phyloP scores from a whole-genome alignment of 768 basidiomycete species.

The Suillus subluteus region DNA sequence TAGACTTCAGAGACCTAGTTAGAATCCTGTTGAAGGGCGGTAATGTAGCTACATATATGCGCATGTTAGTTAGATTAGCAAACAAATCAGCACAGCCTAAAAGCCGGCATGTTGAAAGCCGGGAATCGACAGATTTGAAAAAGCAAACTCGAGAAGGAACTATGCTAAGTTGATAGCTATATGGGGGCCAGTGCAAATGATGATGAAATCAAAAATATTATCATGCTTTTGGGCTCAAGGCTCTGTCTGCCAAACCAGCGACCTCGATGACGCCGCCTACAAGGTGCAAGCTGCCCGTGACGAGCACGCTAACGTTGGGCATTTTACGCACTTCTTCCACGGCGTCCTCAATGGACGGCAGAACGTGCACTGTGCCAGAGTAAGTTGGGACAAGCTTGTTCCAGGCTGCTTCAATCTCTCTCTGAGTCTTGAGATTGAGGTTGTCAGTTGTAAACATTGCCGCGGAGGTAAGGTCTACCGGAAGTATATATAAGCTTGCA shows the following conservation, averaged over 20 bases:
- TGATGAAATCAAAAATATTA: constrained; percentile 2
- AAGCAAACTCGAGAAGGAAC: not conserved
- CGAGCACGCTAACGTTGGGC: constrained; percentile 63
- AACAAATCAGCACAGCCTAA: constrained; percentile 8
- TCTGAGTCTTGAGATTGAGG: constrained; percentile 70
- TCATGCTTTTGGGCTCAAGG: constrained; percentile 3
- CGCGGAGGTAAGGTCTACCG: constrained; percentile 75
- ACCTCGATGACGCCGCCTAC: constrained; percentile 95
- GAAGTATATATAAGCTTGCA: constrained; percentile 6
- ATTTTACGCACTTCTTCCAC: constrained; percentile 46
- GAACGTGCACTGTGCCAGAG: constrained; percentile 68
- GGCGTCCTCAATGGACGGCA: constrained; percentile 90
- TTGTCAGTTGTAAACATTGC: constrained; percentile 67
- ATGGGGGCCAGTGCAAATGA: not conserved
- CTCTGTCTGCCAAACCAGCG: constrained; percentile 57
- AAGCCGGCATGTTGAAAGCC: not conserved
- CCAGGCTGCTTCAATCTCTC: constrained; percentile 80
- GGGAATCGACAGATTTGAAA: not conserved
- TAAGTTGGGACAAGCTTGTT: constrained; percentile 60
- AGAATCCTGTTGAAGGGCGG: constrained; percentile 41
- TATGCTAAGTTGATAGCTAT: not conserved
- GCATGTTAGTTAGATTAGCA: constrained; percentile 13
- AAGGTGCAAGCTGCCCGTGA: constrained; percentile 91
- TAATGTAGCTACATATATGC: constrained; percentile 14
- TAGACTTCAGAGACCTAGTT: not conserved